Conservation (phyloP, 176 grass and related monocot genomes). For the Calamus simplicifolius region DNA sequence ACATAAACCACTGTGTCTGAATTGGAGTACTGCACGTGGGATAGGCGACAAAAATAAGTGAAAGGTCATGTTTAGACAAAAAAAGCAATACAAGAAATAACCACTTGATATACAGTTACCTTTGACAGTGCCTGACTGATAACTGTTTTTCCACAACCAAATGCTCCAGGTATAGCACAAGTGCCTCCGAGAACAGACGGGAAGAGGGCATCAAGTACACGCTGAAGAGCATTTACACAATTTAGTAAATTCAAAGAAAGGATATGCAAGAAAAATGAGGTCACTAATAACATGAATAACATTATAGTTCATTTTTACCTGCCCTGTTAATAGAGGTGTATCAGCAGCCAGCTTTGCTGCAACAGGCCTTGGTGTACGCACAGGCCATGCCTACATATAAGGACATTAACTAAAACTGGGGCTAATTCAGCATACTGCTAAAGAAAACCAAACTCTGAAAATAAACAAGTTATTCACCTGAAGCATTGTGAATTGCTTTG, state of each 20-base stretch:
- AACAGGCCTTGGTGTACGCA: slow-evolving; percentile 82
- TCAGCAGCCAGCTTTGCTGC: slow-evolving; percentile 72
- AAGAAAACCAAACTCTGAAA: not conserved
- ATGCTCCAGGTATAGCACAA: slow-evolving; percentile 87
- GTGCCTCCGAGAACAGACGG: slow-evolving; percentile 87
- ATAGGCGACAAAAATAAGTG: slow-evolving; percentile 7
- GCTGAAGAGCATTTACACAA: slow-evolving; percentile 34
- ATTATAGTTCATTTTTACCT: slow-evolving; percentile 36
- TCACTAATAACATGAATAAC: not conserved
- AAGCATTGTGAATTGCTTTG: slow-evolving; percentile 73
- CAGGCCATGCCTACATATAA: slow-evolving; percentile 62
- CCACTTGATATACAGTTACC: slow-evolving; percentile 27
- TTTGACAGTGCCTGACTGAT: slow-evolving; percentile 97
- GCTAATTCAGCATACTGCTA: slow-evolving; percentile 13
- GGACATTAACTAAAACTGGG: slow-evolving; percentile 7
- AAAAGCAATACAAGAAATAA: not conserved
- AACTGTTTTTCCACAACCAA: slow-evolving; percentile 97
- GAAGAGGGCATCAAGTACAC: slow-evolving; percentile 87
- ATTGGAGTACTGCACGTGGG: slow-evolving; percentile 64
- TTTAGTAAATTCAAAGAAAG: not conserved
- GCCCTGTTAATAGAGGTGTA: slow-evolving; percentile 74
- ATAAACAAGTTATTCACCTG: slow-evolving; percentile 39
- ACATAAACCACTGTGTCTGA: slow-evolving; percentile 83
- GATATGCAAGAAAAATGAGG: slow-evolving; percentile 3
- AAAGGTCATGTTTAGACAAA: slow-evolving; percentile 1